Evolutionary conservation across 2,329 filamentous ascomycete species (phyloP).

Genomic region (Trichoderma sp.): DNA sequence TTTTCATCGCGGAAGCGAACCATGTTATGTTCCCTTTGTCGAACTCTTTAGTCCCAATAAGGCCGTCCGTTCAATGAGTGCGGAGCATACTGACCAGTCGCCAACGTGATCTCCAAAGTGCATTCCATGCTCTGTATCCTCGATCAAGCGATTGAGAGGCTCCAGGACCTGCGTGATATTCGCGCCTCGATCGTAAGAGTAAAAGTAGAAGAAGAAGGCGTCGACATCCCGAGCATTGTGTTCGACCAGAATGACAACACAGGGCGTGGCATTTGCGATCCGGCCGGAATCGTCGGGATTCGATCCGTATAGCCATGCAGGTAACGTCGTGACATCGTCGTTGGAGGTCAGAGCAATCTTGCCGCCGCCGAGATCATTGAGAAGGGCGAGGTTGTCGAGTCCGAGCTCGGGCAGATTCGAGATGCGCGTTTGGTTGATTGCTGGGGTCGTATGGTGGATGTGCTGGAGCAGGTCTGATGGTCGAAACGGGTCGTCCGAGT

Average conservation of each 20-base stretch:
- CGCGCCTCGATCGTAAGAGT: conserved; percentile 14
- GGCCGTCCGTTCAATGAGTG: neutral
- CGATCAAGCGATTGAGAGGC: conserved; percentile 11
- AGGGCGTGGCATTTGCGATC: conserved; percentile 14
- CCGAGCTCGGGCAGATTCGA: conserved; percentile 8
- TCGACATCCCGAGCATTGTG: neutral
- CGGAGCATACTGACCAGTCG: neutral
- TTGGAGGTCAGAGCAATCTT: conserved; percentile 2
- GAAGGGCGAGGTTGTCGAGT: conserved; percentile 12
- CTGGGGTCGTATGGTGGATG: conserved; percentile 10
- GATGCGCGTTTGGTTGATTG: neutral
- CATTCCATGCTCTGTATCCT: conserved; percentile 19
- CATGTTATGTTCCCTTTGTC: conserved; percentile 15
- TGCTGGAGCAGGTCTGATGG: conserved; percentile 17
- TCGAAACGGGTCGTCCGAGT: conserved; percentile 18
- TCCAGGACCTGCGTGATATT: conserved; percentile 19
- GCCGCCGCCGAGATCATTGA: neutral
- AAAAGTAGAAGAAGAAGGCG: conserved; percentile 19
- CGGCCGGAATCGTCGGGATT: conserved; percentile 6
- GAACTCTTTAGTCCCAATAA: neutral
- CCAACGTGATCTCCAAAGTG: conserved; percentile 14
- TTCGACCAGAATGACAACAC: conserved; percentile 2
- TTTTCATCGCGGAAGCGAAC: conserved; percentile 3
- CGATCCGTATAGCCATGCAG: neutral
- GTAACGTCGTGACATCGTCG: conserved; percentile 3